These are phyloP conservation scores for Desmodesmus armatus DNA, from an alignment of 139 green algal species.

Conservation along the genomic window DNA sequence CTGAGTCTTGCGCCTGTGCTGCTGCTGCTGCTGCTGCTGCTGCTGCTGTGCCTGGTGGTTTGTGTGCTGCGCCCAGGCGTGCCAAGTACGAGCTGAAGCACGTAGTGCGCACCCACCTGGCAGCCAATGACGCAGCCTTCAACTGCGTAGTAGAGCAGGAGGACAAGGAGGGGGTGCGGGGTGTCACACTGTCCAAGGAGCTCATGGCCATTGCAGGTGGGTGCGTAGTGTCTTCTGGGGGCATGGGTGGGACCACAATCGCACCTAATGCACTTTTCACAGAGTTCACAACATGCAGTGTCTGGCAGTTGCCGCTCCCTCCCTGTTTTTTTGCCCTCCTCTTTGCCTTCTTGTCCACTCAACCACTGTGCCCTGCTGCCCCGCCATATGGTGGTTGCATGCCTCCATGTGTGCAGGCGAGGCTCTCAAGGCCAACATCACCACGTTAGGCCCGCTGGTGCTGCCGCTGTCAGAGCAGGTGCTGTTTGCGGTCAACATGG, in stretches of 20 bases:
- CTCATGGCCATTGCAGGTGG: conserved; percentile 93
- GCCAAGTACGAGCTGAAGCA: conserved; percentile 64
- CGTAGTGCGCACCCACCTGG: conserved; percentile 93
- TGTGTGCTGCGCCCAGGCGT: no score
- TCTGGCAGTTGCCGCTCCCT: background rate
- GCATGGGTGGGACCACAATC: background rate
- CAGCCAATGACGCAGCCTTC: conserved; percentile 89
- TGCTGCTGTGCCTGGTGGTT: background rate
- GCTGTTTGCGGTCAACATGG: conserved; percentile 92
- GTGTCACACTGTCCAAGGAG: conserved; percentile 91
- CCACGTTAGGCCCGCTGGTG: conserved; percentile 94
- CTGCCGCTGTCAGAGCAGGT: conserved; percentile 95
- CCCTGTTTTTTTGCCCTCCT: background rate
- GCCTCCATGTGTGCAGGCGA: conserved; percentile 73
- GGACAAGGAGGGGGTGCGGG: conserved; percentile 71
- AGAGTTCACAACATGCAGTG: background rate
- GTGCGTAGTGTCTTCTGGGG: background rate
- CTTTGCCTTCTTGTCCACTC: background rate
- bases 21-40: background rate
- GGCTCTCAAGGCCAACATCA: conserved; percentile 94
- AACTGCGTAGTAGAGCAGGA: conserved; percentile 88
- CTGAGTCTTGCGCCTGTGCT: no score
- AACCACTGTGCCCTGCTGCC: background rate
- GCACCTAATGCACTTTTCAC: background rate
- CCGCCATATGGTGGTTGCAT: no score